Evolutionary conservation across 805 yeast genomes (phyloP).

Genomic region (Suhomyces prunicola): DNA sequence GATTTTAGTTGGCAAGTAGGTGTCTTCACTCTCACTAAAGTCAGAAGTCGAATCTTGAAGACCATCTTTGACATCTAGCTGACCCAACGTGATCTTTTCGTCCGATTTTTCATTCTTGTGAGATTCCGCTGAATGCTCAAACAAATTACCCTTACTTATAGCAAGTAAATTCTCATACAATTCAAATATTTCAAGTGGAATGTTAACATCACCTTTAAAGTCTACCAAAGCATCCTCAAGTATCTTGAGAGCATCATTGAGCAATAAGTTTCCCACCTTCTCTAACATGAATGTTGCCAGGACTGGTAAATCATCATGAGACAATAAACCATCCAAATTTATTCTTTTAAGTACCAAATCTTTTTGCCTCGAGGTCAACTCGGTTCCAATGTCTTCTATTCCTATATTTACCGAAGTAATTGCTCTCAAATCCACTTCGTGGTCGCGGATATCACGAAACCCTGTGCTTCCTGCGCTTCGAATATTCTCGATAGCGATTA

Average conservation of each 20-base stretch:
- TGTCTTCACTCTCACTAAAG: not conserved
- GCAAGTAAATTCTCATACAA: slow-evolving; percentile 19
- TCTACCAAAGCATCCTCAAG: slow-evolving; percentile 27
- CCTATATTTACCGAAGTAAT: slow-evolving; percentile 22
- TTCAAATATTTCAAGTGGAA: slow-evolving; percentile 24
- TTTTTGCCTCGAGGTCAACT: slow-evolving; percentile 25
- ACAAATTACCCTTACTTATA: not conserved
- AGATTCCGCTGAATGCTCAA: slow-evolving; percentile 6
- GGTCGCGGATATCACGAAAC: slow-evolving; percentile 5
- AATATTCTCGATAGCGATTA: not conserved
- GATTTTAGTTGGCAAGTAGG: not conserved
- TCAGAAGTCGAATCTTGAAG: not conserved
- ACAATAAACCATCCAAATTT: slow-evolving; percentile 20
- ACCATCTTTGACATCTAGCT: not conserved
- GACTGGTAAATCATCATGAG: slow-evolving; percentile 31
- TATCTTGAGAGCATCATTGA: slow-evolving; percentile 23
- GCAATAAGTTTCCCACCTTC: slow-evolving; percentile 22
- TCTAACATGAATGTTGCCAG: slow-evolving; percentile 26
- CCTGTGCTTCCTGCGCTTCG: not conserved
- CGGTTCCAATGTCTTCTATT: slow-evolving; percentile 20
- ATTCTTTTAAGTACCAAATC: slow-evolving; percentile 25
- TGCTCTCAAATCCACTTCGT: slow-evolving; percentile 14
- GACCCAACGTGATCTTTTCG: not conserved
- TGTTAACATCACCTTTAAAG: slow-evolving; percentile 31
- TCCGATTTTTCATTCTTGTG: not conserved